phyloP scores from a whole-genome alignment of 345 rosid species.

The Lepidium aucheri region DNA sequence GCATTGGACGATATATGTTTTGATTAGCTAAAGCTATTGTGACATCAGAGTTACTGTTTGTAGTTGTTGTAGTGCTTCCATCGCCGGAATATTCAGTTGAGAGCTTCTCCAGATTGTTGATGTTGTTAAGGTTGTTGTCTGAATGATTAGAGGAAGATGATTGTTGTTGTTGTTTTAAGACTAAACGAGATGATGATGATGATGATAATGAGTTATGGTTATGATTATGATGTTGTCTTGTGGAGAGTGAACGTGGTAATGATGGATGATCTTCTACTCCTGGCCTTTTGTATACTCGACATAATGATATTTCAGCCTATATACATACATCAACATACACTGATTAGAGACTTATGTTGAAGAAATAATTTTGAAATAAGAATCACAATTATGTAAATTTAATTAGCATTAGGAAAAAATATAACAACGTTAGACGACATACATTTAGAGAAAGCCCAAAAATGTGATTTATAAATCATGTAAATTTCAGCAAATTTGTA shows the following conservation, averaged over 20 bases:
- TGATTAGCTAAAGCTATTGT: constrained; percentile 59
- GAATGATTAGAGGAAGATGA: constrained; percentile 20
- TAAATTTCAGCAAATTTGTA: background rate
- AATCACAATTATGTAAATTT: background rate
- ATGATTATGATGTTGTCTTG: constrained; percentile 31
- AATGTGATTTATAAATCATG: background rate
- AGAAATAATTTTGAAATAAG: background rate
- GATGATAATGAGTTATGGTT: constrained; percentile 19
- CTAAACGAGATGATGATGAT: constrained; percentile 25
- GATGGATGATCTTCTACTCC: constrained; percentile 95
- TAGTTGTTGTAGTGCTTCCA: constrained; percentile 34
- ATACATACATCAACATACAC: background rate
- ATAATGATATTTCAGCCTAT: constrained; percentile 85
- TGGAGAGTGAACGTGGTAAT: constrained; percentile 56
- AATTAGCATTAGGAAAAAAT: background rate
- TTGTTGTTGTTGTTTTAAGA: constrained; percentile 24
- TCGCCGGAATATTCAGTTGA: constrained; percentile 30
- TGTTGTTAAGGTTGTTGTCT: constrained; percentile 26
- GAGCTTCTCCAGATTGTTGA: constrained; percentile 24
- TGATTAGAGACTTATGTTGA: background rate
- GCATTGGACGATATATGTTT: constrained; percentile 39
- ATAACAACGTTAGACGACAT: no score
- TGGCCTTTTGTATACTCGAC: constrained; percentile 91
- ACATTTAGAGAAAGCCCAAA: background rate
- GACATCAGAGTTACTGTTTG: constrained; percentile 49